Conservation (phyloP, 2,329 filamentous ascomycete genomes). For the Colletotrichum cuscutae region DNA sequence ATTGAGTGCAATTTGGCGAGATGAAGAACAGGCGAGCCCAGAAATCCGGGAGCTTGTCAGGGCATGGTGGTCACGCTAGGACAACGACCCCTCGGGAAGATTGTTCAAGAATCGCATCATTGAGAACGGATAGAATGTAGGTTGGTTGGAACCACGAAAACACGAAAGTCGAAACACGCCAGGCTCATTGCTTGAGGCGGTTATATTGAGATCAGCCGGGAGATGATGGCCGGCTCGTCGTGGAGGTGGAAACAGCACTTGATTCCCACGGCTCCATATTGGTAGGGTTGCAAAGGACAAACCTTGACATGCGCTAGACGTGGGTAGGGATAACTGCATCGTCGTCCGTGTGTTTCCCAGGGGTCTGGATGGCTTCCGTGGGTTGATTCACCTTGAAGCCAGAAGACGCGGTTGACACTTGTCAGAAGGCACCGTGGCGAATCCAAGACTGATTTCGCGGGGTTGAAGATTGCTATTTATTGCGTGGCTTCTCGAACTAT, state of each 20-base stretch:
- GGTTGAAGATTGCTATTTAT: background rate
- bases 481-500: slow-evolving; percentile 8
- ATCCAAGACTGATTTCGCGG: background rate
- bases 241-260: background rate
- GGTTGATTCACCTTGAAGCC: background rate
- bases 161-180: background rate
- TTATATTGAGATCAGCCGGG: background rate
- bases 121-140: background rate
- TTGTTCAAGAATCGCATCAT: background rate
- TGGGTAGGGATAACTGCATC: background rate
- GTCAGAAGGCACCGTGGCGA: background rate
- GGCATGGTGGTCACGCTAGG: background rate
- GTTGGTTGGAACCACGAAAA: background rate
- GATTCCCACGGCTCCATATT: slow-evolving; percentile 7
- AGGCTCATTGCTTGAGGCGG: background rate
- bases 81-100: background rate
- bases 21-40: slow-evolving; percentile 26
- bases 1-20: slow-evolving; percentile 32
- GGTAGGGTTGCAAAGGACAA: background rate
- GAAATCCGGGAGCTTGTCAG: slow-evolving; percentile 12
- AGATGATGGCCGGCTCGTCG: background rate
- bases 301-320: background rate
- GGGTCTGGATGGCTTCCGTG: background rate
- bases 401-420: slow-evolving; percentile 3
- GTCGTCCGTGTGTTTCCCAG: slow-evolving; percentile 1